Base-by-base conservation (phyloP, 1,284 basidiomycete genomes). In the Trametes polyzona region DNA sequence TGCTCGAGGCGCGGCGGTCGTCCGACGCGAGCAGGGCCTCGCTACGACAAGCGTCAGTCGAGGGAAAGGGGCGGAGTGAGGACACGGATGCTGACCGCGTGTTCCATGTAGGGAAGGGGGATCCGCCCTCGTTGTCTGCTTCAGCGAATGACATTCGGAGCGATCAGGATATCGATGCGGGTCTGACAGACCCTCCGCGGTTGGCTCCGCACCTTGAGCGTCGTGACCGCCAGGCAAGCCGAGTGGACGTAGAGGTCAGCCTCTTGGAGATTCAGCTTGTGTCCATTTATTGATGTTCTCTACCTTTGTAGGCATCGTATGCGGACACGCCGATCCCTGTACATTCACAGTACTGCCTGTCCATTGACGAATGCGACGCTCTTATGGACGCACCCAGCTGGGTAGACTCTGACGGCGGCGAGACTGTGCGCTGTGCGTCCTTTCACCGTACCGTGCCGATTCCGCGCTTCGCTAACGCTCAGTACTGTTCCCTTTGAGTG, bases 241-340 rank as follows among this genome's bases (percentile, higher is more conserved):
- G 92, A 36, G 89, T 96, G 4, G 85, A 95, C 66, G 80, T 91
- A 49, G 88, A 96, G 70, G 94, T 92, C 67, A 57, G 86, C 53
- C 14, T 4, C 11, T 23, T 23, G 10, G 47, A 24, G 0, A 47
- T 9, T 40, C 26, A 29, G 35, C 24, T 35, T 23, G 2, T n/a
- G 29, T 39, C 26, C 19, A 3, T 48, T 46, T 19, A 24, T 36
- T 55, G 27, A 44, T 11, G 11, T 11, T n/a, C 35, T 21, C 7
- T 53, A 19, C 39, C 7, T 30, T 29, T 46, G 4, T n/a, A 95
- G 93, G 69, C 70, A 11, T 74, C 97, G 3, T 93, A 93, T 67
- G 84, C 90, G 0, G 91, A 95, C 61, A 90, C 94, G 0, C 95
- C 96, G 0, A 89, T 99, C 41, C 7, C 76, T 96, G 4, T 99